phyloP scores from a whole-genome alignment of 495 filamentous ascomycete genomes.

The Hypomontagnella submonticulosa region DNA sequence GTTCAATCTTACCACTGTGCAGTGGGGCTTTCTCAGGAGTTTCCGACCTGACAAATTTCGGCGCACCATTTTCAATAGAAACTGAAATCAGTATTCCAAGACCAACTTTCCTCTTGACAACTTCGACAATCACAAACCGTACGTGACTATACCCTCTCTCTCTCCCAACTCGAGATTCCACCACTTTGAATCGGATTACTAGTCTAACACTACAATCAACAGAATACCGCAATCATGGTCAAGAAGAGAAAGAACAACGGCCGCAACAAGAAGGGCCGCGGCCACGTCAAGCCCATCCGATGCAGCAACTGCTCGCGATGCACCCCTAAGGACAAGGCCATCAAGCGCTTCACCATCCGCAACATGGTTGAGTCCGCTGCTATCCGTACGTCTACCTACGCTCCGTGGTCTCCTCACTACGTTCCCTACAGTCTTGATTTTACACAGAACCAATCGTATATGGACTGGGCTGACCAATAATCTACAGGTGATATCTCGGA shows the following conservation, averaged over 20 bases:
- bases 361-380: conserved; percentile 99
- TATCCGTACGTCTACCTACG: conserved; percentile 82
- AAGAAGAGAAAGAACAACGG: conserved; percentile 99
- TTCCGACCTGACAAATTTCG: conserved; percentile 20
- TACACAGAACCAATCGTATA: background rate
- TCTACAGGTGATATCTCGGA: conserved; percentile 97
- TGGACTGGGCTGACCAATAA: background rate
- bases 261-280: conserved; percentile 99
- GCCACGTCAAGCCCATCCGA: conserved; percentile 99
- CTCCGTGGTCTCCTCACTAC: background rate
- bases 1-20: background rate
- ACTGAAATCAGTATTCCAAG: conserved; percentile 9
- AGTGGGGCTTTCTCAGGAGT: conserved; percentile 19
- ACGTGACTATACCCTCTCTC: conserved; percentile 20
- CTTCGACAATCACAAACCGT: conserved; percentile 41
- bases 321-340: conserved; percentile 99
- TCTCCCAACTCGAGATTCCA: background rate
- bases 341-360: conserved; percentile 99
- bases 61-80: conserved; percentile 32
- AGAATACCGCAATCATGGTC: conserved; percentile 87
- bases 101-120: conserved; percentile 44
- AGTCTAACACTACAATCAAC: conserved; percentile 48
- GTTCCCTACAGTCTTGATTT: background rate
- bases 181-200: background rate
- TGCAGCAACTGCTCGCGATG: conserved; percentile 99